phyloP scores from a whole-genome alignment of 1,284 basidiomycete genomes.

The Ustilago tritici region DNA sequence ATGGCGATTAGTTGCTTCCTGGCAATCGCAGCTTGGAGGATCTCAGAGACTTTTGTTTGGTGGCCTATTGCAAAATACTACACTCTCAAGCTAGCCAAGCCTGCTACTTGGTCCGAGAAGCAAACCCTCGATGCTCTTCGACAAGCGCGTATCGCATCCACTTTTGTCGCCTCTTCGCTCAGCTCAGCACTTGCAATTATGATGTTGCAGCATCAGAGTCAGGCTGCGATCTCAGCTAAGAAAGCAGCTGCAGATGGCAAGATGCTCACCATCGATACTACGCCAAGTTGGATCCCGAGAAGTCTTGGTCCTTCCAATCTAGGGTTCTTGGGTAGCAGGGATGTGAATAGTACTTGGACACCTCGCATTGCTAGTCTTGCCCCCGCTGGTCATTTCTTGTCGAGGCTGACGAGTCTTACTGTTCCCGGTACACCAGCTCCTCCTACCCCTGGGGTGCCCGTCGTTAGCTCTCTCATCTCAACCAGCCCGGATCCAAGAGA shows the following conservation, averaged over 20 bases:
- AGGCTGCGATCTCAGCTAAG: constrained; percentile 20
- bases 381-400: constrained; percentile 61
- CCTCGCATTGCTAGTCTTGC: constrained; percentile 55
- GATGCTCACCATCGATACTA: constrained; percentile 40
- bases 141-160: constrained; percentile 40
- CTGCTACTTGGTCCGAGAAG: constrained; percentile 11
- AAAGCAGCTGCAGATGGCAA: constrained; percentile 6
- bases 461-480: constrained; percentile 8
- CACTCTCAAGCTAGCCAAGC: constrained; percentile 33
- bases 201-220: constrained; percentile 46
- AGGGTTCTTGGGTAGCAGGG: constrained; percentile 23
- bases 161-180: constrained; percentile 53
- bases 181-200: constrained; percentile 47
- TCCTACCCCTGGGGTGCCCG: constrained; percentile 4
- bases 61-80: constrained; percentile 54
- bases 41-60: constrained; percentile 51
- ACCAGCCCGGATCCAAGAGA: constrained; percentile 14
- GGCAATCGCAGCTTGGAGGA: constrained; percentile 51
- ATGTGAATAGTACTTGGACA: background rate
- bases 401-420: constrained; percentile 53
- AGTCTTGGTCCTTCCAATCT: constrained; percentile 24
- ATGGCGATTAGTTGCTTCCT: constrained; percentile 55
- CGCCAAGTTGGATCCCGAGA: constrained; percentile 40
- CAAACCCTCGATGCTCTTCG: constrained; percentile 12
- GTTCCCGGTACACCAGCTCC: constrained; percentile 37